Base-by-base conservation (phyloP, 805 yeast genomes). In the Isabelozyma gotoi region DNA sequence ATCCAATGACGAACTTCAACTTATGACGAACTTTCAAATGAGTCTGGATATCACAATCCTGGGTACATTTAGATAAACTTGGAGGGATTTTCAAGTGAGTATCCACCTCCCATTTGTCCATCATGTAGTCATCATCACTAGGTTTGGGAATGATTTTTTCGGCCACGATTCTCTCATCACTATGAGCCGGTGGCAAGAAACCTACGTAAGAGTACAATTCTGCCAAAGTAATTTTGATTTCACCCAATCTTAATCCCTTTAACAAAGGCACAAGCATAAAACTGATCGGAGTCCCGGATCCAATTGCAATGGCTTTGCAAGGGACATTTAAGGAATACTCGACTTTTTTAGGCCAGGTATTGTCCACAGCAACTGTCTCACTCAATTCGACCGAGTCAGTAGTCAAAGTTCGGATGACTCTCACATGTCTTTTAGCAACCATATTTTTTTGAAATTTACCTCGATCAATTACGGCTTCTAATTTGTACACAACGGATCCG, bases 291-390 rank as follows among this genome's bases (percentile, higher is more conserved):
- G 85, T 72, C 0, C 80, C 68, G 0, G 96, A 82, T 1, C 99
- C 99, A 35, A 94, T 83, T 0, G 98, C 95, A 18, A 89, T 78
- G 0, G 97, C 96, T 56, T 88, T 84, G 19, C 88, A 75, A 0
- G 98, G 97, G 5, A 88, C 82, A 41, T 88, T 85, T 46, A 94
- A 81, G 2, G 89, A 78, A 62, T 92, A 92, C 57, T 92, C 97
- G 24, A 92, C 88, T 60, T 94, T 94, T 37, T 82, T 72, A 2
- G 98, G 97, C 98, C 98, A 92, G 1, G 91, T 84, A 60, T 92
- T 92, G 58, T 90, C 96, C 24, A 92, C 95, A 0, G 96, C 88
- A 53, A 91, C 87, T 0, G 98, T 88, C 62, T 92, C 97, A 0
- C 95, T 77, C 18, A 90, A 71, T 55, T 94, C 98, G 3, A 87